These are phyloP conservation scores for Ceratobasidium sp. DNA, from an alignment of 1,284 basidiomycete species.

Conservation along the genomic window DNA sequence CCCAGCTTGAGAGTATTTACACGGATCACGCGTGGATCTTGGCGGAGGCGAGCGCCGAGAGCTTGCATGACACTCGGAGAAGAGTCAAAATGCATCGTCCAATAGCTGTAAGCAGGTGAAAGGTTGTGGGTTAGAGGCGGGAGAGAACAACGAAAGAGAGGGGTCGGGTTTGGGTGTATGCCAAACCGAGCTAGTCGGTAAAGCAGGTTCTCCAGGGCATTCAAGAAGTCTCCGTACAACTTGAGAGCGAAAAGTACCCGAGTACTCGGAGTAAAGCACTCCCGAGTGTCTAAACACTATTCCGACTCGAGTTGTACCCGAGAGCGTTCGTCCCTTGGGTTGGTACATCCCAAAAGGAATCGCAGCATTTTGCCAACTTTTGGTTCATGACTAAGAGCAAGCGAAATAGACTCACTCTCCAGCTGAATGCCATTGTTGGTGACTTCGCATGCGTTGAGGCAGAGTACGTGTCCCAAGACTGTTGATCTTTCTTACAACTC, in stretches of 20 bases:
- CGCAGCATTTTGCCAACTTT: no score
- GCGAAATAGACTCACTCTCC: slow-evolving; percentile 94
- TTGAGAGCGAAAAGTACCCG: background rate
- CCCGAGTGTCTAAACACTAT: no score
- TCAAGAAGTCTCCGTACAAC: no score
- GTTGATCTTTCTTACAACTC: slow-evolving; percentile 80
- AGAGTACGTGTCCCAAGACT: slow-evolving; percentile 79
- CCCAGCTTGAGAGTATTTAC: slow-evolving; percentile 86
- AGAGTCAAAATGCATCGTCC: slow-evolving; percentile 89
- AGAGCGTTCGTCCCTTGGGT: no score
- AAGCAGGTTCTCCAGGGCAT: no score
- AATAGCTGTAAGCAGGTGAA: slow-evolving; percentile 73
- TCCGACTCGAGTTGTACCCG: no score
- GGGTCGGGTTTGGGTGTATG: slow-evolving; percentile 18
- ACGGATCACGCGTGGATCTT: slow-evolving; percentile 83
- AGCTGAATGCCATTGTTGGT: slow-evolving; percentile 67
- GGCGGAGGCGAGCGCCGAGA: slow-evolving; percentile 72
- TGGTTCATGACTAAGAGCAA: no score
- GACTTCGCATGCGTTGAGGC: slow-evolving; percentile 79
- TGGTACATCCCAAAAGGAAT: no score
- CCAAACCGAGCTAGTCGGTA: no score
- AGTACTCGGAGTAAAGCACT: background rate
- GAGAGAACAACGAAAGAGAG: no score
- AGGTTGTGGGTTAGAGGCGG: background rate
- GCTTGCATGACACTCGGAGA: slow-evolving; percentile 74